Conservation (phyloP, 1,139 yeast species). For the Scheffersomyces parashehatae region DNA sequence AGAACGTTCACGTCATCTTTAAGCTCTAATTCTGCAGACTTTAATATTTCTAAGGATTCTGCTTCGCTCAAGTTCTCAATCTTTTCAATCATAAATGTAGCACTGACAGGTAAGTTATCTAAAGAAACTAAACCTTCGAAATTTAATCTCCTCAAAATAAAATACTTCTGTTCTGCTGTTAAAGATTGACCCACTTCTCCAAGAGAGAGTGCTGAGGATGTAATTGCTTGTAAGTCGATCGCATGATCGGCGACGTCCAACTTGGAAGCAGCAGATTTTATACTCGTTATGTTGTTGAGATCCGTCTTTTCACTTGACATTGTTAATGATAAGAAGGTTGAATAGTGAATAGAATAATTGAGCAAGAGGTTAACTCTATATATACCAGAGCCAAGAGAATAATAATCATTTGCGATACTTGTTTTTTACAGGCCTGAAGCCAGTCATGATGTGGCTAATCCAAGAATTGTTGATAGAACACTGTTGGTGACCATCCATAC, state of each 20-base stretch:
- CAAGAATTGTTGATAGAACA: no score
- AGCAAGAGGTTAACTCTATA: no score
- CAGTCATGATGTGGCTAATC: no score
- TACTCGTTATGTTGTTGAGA: background rate
- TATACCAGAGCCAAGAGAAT: no score
- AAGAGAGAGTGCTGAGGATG: slow-evolving; percentile 23
- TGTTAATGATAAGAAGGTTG: background rate
- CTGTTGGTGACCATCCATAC: no score
- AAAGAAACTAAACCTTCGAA: slow-evolving; percentile 26
- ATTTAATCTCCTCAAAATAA: slow-evolving; percentile 28
- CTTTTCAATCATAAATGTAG: slow-evolving; percentile 31
- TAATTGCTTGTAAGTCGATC: slow-evolving; percentile 12
- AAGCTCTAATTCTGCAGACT: slow-evolving; percentile 18
- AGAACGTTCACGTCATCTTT: slow-evolving; percentile 24
- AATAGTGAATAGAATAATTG: no score
- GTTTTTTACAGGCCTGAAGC: no score
- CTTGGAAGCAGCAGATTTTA: background rate
- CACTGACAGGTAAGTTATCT: slow-evolving; percentile 28
- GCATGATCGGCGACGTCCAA: slow-evolving; percentile 8
- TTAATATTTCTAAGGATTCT: slow-evolving; percentile 23
- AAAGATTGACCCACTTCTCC: slow-evolving; percentile 23
- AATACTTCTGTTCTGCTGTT: slow-evolving; percentile 25
- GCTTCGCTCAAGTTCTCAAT: slow-evolving; percentile 19
- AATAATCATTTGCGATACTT: no score
- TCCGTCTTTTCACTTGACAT: background rate